Conservation (phyloP, 2,329 filamentous ascomycete genomes). For the Fusarium xylarioides region DNA sequence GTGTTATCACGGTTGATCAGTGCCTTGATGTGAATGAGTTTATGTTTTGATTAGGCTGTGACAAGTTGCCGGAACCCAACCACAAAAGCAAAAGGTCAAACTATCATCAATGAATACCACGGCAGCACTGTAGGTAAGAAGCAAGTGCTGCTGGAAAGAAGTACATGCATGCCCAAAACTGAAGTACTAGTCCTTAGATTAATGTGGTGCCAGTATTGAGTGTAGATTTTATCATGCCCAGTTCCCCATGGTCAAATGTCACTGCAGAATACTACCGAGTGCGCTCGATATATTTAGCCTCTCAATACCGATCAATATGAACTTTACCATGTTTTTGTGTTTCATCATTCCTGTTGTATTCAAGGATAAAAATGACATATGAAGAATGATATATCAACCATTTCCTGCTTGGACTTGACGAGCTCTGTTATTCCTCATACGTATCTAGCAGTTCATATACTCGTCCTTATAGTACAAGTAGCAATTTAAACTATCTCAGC, state of each 20-base stretch:
- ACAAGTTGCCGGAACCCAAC: not conserved
- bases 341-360: not conserved
- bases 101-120: too few relatives aligned
- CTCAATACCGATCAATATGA: not conserved
- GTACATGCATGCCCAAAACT: not conserved
- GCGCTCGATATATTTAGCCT: not conserved
- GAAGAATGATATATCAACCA: not conserved
- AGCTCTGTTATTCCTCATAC: not conserved
- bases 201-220: not conserved
- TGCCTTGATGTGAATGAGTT: too few relatives aligned
- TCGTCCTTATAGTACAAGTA: not conserved
- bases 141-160: too few relatives aligned
- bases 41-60: not conserved
- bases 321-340: not conserved
- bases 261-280: not conserved
- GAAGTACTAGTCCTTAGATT: not conserved
- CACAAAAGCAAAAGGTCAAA: not conserved
- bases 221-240: not conserved
- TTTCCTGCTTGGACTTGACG: too few relatives aligned
- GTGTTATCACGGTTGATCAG: not conserved
- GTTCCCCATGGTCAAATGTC: not conserved
- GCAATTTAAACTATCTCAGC: not conserved
- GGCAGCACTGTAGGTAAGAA: not conserved
- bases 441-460: not conserved
- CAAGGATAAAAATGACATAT: too few relatives aligned